Conservation (phyloP, 2,329 filamentous ascomycete species). For the Pseudogymnoascus sp. region DNA sequence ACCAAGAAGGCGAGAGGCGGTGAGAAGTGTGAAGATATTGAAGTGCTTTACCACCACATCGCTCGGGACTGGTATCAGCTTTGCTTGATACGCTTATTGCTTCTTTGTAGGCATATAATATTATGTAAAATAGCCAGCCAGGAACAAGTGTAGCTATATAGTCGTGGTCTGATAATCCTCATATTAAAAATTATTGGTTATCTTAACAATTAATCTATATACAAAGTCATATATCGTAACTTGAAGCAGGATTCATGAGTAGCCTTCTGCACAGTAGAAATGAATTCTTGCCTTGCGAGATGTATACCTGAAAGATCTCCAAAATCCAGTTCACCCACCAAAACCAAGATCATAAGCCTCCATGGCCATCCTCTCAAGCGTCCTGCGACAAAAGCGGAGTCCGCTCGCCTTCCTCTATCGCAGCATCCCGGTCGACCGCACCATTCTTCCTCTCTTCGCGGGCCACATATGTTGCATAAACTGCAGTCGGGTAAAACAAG, state of each 20-base stretch:
- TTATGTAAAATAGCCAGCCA: too few species aligned
- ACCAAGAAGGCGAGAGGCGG: neutral
- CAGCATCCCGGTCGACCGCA: neutral
- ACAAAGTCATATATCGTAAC: conserved; percentile 8
- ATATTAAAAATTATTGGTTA: conserved; percentile 7
- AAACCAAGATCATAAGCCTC: neutral
- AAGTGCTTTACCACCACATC: too few species aligned
- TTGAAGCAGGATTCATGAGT: neutral
- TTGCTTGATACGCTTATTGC: too few species aligned
- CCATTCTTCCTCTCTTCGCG: neutral
- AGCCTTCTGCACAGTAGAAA: conserved; percentile 1
- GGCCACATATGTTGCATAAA: conserved; percentile 12
- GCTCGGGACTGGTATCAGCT: too few species aligned
- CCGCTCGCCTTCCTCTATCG: neutral
- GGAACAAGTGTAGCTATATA: neutral
- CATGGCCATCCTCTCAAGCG: neutral
- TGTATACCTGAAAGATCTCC: conserved; percentile 1
- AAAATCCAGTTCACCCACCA: neutral
- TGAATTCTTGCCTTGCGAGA: neutral
- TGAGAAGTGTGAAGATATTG: neutral
- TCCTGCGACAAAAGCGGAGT: neutral
- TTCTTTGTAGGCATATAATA: too few species aligned
- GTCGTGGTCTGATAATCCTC: neutral
- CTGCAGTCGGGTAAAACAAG: conserved; percentile 18
- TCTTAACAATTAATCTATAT: neutral